phyloP scores from a whole-genome alignment of 1,284 basidiomycete species.

The Limonomyces culmigenus region DNA sequence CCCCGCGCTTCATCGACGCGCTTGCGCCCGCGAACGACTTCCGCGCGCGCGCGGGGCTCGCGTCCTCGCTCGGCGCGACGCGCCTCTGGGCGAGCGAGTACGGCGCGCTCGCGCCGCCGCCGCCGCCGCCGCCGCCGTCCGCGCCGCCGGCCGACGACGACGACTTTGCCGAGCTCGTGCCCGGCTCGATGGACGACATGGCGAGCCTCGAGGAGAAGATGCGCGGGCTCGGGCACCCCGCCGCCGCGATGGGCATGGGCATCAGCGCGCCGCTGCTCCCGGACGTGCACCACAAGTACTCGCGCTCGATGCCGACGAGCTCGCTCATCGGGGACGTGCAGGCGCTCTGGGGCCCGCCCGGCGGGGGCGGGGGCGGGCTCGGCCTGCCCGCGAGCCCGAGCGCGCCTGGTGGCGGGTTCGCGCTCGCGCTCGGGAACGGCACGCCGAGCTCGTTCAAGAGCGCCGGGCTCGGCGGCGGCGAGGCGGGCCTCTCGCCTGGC shows the following conservation, averaged over 20 bases:
- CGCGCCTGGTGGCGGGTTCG: conserved; percentile 12
- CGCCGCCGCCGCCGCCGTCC: conserved; percentile 14
- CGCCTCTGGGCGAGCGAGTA: conserved; percentile 12
- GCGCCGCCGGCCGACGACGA: conserved; percentile 55
- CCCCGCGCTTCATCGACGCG: conserved; percentile 17
- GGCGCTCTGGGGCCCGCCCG: conserved; percentile 45
- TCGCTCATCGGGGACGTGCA: conserved; percentile 55
- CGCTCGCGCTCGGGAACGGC: conserved; percentile 18
- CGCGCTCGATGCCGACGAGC: conserved; percentile 60
- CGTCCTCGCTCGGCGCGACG: conserved; percentile 28
- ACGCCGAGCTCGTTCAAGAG: conserved; percentile 31
- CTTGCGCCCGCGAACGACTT: background rate
- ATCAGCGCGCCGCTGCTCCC: conserved; percentile 9
- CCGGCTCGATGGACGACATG: conserved; percentile 73
- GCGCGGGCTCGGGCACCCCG: conserved; percentile 59
- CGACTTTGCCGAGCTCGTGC: conserved; percentile 76
- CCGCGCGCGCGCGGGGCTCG: conserved; percentile 20
- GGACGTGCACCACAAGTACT: conserved; percentile 43
- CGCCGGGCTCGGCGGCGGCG: conserved; percentile 18
- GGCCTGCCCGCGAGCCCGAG: background rate
- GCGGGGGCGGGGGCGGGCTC: conserved; percentile 9
- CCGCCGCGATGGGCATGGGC: conserved; percentile 19
- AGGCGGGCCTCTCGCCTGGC: conserved; percentile 24
- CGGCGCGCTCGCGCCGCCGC: background rate
- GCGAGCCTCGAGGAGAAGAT: conserved; percentile 73